Evolutionary conservation across 2,329 filamentous ascomycete genomes (phyloP), one percentile per base, ranked within the genome.

Genomic region (Aspergillus fumigatiaffinis): DNA sequence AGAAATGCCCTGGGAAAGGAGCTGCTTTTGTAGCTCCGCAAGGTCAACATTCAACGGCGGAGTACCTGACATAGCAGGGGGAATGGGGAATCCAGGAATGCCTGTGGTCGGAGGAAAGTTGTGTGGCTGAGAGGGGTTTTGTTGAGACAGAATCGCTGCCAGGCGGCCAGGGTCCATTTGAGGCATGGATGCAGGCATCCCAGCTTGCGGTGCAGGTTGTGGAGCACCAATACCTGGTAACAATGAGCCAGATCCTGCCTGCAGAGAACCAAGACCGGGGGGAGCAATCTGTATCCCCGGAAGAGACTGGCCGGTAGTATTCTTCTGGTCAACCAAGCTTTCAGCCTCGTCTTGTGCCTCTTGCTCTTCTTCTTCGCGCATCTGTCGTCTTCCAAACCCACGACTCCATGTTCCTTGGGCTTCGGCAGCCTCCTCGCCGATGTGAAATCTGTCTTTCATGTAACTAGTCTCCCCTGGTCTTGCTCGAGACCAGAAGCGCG

Each of bases 371-470:
- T 97, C 92, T 66, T 96, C 92, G 63, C 92, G 89, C 65, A 89
- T 84, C 73, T 94, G 88, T 50, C 87, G 85, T 32, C 89, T 86
- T 55, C 89, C 87, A 57, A 89, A 88, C 42, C 90, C 87, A 29
- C 90, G 86, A 70, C 92, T 92, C 85, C 90, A 97, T 1, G 92
- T 97, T n/a, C 94, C 94, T 72, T 94, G 90, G 0, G 91, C 92
- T 76, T 97, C 92, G 26, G 93, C 93, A 0, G 92, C 92, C 7
- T 90, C 87, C 75, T 97, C 92, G 51, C 94, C 94, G 61, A 97
- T 94, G 71, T 99, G 94, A 73, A 95, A 97, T 57, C 92, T 86
- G 76, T 99, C 94, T 68, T 92, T 92, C 75, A 91, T 84, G 66
- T 89, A 89, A 53, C 89, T 87, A n/a, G 82, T 84, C 64, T 97